Evolutionary conservation across 1,284 basidiomycete genomes (phyloP), one percentile per base, ranked within the genome.

Genomic region (Boletus smithii): DNA sequence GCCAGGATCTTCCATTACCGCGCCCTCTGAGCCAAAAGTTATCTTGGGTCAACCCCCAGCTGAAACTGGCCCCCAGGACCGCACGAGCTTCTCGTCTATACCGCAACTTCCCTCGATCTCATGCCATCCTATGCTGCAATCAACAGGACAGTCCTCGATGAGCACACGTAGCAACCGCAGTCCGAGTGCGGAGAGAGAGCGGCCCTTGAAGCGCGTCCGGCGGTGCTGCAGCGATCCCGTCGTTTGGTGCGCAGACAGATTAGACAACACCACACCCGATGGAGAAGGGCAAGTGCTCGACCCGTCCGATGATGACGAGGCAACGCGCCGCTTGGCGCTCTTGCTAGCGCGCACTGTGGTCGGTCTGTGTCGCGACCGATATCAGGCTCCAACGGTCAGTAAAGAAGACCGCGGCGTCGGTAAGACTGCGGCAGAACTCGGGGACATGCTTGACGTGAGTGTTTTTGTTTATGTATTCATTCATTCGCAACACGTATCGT

Each of bases 361-460:
- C 20, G 20, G 37, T 20, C 55, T 65, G 18, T 65, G 66, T 42
- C 51, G 39, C 7, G 45, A 46, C 4, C 52, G 61, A n/a, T 62
- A 57, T 45, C 45, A 37, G 1, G 40, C 51, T 5, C 46, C 44
- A 10, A 44, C 23, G 11, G 10, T 53, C 8, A 11, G 42, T 13
- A 8, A 41, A 24, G 47, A 29, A 20, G 50, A 50, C n/a, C 42
- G 49, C 11, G 56, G 59, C 0, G 27, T 50, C 26, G 55, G 55
- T 14, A 53, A 64, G 51, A 59, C 45, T 45, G 65, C 59, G 42
- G 63, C 50, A 47, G 59, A 59, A 55, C 59, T 74, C 7, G 70
- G 67, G 11, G 66, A 69, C n/a, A 11, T 69, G 5, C 59, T 73
- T 50, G 73, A 74, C 57, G 73, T 74, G 58, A 62, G 73, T 68